A percentile compares a stretch with the other conserved stretches of the same genome.
These are phyloP conservation scores for Oryza nivara DNA, from an alignment of 176 grass and related monocot genomes.

Conservation along the genomic window DNA sequence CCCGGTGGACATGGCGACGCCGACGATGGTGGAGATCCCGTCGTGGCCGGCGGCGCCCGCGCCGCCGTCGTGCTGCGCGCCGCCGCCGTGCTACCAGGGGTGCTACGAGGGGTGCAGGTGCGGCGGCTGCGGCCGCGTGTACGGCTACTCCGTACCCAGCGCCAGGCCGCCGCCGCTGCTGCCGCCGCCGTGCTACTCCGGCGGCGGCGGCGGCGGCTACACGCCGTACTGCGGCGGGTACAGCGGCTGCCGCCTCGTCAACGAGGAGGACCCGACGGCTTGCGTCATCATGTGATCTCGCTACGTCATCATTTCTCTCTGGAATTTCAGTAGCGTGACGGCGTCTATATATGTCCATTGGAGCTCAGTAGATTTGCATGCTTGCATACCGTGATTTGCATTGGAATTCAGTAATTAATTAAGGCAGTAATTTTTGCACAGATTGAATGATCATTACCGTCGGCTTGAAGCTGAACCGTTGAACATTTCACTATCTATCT, in stretches of 20 bases:
- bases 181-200: conserved; percentile 1
- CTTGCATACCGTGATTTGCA: neutral
- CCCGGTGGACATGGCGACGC: conserved; percentile 18
- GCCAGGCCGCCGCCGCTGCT: neutral
- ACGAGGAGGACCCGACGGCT: conserved; percentile 57
- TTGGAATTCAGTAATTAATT: neutral
- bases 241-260: conserved; percentile 43
- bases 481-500: neutral
- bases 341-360: no score
- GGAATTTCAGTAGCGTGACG: no score
- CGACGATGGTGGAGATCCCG: conserved; percentile 36
- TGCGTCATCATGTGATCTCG: conserved; percentile 59
- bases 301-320: neutral
- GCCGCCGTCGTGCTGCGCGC: conserved; percentile 33
- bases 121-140: conserved; percentile 33
- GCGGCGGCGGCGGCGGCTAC: neutral
- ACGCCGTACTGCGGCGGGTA: conserved; percentile 28
- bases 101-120: conserved; percentile 57
- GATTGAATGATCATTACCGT: neutral
- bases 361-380: no score
- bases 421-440: neutral
- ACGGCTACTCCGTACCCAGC: conserved; percentile 14
- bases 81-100: conserved; percentile 44
- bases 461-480: neutral
- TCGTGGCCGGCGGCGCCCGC: conserved; percentile 35